Evolutionary conservation across 2,329 filamentous ascomycete species (phyloP), one percentile per base, ranked within the genome.

Genomic region (Cladophialophora bantiana): DNA sequence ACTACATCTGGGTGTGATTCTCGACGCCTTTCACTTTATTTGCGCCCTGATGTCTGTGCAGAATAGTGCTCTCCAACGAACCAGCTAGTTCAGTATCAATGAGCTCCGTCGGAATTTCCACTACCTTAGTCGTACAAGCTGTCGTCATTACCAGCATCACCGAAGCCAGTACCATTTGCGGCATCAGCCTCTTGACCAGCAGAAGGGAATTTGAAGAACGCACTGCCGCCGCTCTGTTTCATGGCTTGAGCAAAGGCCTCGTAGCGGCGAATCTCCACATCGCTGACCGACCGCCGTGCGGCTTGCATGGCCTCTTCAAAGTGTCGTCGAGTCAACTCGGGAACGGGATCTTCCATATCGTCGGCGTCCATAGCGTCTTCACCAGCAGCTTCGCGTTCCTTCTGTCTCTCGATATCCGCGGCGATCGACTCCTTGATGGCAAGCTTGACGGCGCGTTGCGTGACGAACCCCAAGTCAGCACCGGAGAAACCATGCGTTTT

Each of bases 401-500:
- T 97, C 77, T 86, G 85, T 73, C 92, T 91, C 82, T 96, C 92
- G 74, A 99, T 98, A 69, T 98, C 94, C 55, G 86, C 78, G 18
- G 89, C 84, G 75, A 99, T 99, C 35, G 94, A 89, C 84, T 99
- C 90, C 88, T 99, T 99, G 85, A 99, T 99, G 74, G 95, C 95
- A 77, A 98, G 90, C 89, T 99, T 99, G 85, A 97, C 95, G 62
- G 95, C 95, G 80, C 95, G 93, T 85, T 99, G 95, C 31, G 95
- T 97, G 78, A 99, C 94, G 85, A 98, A 99, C 70, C 95, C 95
- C 79, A 99, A 87, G 91, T 99, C 95, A 77, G 95, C 95, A 94
- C 95, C 95, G 65, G 95, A 98, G 88, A 98, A 99, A 70, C 95
- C 95, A 83, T 99, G 93, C 5, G 95, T 99, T 87, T 96, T 96